Percentiles rank a stretch among this genome's conserved stretches.
Conservation (phyloP, 345 rosid species). For the Clarkia xantiana region DNA sequence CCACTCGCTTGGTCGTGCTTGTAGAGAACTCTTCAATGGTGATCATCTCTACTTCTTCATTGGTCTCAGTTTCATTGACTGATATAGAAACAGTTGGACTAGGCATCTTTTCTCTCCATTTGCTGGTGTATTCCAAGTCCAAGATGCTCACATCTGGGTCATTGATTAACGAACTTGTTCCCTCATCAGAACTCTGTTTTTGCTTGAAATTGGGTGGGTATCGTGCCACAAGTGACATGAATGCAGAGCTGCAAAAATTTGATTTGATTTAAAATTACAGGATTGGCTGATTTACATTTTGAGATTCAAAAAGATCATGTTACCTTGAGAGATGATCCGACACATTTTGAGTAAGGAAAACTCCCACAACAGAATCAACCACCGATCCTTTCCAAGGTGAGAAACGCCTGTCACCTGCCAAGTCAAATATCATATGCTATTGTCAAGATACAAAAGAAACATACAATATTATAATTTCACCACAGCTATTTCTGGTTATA, state of each 20-base stretch:
- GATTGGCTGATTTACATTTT: conserved; percentile 1
- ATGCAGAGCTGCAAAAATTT: conserved; percentile 63
- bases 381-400: conserved; percentile 96
- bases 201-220: conserved; percentile 35
- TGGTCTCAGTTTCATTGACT: conserved; percentile 16
- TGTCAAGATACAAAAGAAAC: too few relatives aligned
- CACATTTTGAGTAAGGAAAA: conserved; percentile 94
- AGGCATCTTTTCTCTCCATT: conserved; percentile 22
- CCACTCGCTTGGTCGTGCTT: conserved; percentile 20
- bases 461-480: too few relatives aligned
- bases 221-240: conserved; percentile 68
- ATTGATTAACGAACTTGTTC: conserved; percentile 17
- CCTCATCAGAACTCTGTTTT: conserved; percentile 20
- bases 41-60: conserved; percentile 37
- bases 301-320: conserved; percentile 11
- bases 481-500: too few relatives aligned
- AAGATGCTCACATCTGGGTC: conserved; percentile 25
- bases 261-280: conserved; percentile 3
- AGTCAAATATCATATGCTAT: conserved; percentile 1
- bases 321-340: conserved; percentile 94
- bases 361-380: conserved; percentile 93
- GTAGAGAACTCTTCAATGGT: conserved; percentile 29
- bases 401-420: conserved; percentile 84
- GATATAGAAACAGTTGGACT: conserved; percentile 28
- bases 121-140: conserved; percentile 37